Percentiles rank a stretch among this genome's conserved stretches.
Conservation (phyloP, 148 eudicot genomes). For the Camellia lanceoleosa region DNA sequence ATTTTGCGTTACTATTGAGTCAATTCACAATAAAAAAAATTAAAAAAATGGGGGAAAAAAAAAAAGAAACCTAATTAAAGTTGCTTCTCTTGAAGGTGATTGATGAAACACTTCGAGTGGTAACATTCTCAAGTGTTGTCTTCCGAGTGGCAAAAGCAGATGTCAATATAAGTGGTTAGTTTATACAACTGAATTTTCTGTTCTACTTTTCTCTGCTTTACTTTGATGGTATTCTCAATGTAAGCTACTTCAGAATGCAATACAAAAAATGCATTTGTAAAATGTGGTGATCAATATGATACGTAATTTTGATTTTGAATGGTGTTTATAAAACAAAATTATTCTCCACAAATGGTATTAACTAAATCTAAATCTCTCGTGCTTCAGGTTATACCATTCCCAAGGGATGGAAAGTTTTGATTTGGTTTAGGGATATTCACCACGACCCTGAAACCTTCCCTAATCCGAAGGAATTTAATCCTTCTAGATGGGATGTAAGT, state of each 20-base stretch:
- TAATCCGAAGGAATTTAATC: slow-evolving; percentile 64
- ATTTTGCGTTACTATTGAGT: background rate
- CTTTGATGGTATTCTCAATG: background rate
- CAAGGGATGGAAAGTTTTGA: slow-evolving; percentile 83
- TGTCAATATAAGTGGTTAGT: slow-evolving; percentile 58
- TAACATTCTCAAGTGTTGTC: slow-evolving; percentile 68
- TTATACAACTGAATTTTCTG: background rate
- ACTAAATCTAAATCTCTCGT: background rate
- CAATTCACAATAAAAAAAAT: background rate
- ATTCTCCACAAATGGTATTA: background rate
- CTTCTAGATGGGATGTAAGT: slow-evolving; percentile 97
- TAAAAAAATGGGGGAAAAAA: too few species aligned
- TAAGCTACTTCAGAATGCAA: background rate
- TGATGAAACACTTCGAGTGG: slow-evolving; percentile 83
- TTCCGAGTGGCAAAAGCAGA: slow-evolving; percentile 83
- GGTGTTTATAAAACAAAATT: background rate
- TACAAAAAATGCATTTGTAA: background rate
- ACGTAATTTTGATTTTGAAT: background rate
- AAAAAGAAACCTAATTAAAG: too few species aligned
- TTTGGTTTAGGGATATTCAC: slow-evolving; percentile 79
- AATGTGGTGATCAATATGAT: background rate
- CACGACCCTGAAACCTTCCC: slow-evolving; percentile 61
- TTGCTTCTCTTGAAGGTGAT: slow-evolving; percentile 48
- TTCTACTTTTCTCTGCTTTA: background rate
- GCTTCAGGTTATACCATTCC: slow-evolving; percentile 75